phyloP scores from a whole-genome alignment of 1,284 basidiomycete genomes.

The Anthracocystis walkeri region DNA sequence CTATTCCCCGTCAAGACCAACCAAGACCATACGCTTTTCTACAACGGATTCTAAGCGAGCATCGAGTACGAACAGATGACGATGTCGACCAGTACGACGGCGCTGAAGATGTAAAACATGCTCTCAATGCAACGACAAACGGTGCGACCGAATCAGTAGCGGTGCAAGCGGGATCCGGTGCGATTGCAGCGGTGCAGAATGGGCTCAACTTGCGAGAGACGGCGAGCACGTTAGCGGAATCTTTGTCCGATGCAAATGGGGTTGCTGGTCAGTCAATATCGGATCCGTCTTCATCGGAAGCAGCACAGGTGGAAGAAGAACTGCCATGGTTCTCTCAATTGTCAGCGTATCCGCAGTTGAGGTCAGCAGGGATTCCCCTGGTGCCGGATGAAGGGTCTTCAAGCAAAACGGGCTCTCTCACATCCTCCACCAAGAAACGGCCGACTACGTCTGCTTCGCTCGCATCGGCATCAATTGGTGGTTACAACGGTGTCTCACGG shows the following conservation, averaged over 20 bases:
- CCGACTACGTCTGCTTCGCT: constrained; percentile 15
- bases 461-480: constrained; percentile 19
- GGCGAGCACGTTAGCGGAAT: constrained; percentile 29
- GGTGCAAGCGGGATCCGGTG: constrained; percentile 27
- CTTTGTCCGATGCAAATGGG: constrained; percentile 1
- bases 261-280: neutral
- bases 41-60: constrained; percentile 49
- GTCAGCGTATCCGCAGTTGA: constrained; percentile 52
- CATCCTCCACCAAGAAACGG: constrained; percentile 21
- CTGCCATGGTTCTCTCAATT: constrained; percentile 61
- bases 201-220: constrained; percentile 37
- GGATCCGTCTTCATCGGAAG: neutral
- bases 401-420: constrained; percentile 18
- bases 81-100: constrained; percentile 9
- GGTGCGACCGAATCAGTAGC: constrained; percentile 19
- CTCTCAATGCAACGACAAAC: neutral
- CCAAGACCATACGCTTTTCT: constrained; percentile 46
- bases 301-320: constrained; percentile 31
- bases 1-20: constrained; percentile 38
- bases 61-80: constrained; percentile 24
- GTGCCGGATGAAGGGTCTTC: constrained; percentile 36
- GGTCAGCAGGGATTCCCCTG: constrained; percentile 49
- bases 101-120: constrained; percentile 3
- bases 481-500: constrained; percentile 12
- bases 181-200: constrained; percentile 34